A percentile compares a stretch with the other conserved stretches of the same genome.
Conservation (phyloP, 2,329 filamentous ascomycete species). For the Mycosphaerella arachidis region DNA sequence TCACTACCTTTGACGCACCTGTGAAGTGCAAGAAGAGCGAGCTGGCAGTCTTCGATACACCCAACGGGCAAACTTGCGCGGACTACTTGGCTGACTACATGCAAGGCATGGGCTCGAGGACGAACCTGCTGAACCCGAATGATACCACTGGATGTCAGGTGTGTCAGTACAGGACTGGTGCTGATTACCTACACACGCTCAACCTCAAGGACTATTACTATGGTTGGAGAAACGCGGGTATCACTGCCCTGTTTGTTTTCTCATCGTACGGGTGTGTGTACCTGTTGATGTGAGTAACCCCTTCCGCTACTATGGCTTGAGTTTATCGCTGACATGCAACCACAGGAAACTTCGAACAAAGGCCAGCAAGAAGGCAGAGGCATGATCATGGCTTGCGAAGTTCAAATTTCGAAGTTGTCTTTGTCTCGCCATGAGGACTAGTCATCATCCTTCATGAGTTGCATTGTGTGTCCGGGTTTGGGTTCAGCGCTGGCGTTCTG, state of each 20-base stretch:
- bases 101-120: conserved; percentile 41
- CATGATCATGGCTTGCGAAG: background rate
- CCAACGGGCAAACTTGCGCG: conserved; percentile 51
- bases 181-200: conserved; percentile 57
- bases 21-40: conserved; percentile 36
- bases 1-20: conserved; percentile 40
- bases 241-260: conserved; percentile 52
- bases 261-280: conserved; percentile 47
- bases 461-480: background rate
- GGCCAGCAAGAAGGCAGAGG: conserved; percentile 11
- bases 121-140: conserved; percentile 56
- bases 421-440: background rate
- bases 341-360: conserved; percentile 12
- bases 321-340: background rate
- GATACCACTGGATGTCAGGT: conserved; percentile 54
- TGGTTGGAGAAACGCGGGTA: conserved; percentile 63
- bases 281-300: conserved; percentile 40
- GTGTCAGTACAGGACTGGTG: conserved; percentile 55
- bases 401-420: background rate
- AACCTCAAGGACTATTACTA: conserved; percentile 59
- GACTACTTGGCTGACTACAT: conserved; percentile 55
- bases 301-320: background rate
- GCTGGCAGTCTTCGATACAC: conserved; percentile 45
- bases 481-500: conserved; percentile 3
- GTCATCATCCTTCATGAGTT: background rate